Evolutionary conservation across 2,329 filamentous ascomycete genomes (phyloP), one percentile per base, ranked within the genome.

Genomic region (Nannizzia gypsea): DNA sequence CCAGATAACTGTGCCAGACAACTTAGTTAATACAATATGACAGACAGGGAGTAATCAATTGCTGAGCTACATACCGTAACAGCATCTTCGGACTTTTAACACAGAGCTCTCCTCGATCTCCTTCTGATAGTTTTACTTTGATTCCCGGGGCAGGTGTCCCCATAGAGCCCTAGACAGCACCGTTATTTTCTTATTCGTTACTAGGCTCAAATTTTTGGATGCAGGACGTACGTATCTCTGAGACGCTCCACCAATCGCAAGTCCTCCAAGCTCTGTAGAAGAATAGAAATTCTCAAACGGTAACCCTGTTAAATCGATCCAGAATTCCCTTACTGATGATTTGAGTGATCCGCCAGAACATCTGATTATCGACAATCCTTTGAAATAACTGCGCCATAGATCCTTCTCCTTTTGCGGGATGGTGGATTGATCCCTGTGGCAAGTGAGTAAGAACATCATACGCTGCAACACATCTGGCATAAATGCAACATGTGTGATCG

Each of bases 251-350:
- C 31, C 31, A 36, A 36, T 36, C 3, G 31, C 31, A 13, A 13
- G 1, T 36, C 60, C 60, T 40, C 60, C 60, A 46, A 50, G 28
- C 38, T 62, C 60, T 0, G 60, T 59, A 3, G 56, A 36, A n/a
- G 40, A 52, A 22, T 59, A 62, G 9, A n/a, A 50, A 24, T 59
- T 60, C 15, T 36, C n/a, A 15, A 58, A 22, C 22, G 54, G 44
- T 22, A 60, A 2, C 11, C 55, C 28, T 11, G n/a, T 55, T 40
- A 62, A 48, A 15, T 36, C 17, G 24, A 57, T 17, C 61, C 61
- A 62, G 31, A 60, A 58, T 1, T 40, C 17, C 34, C 15, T 20
- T 11, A 40, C 13, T 11, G 22, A 11, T 1, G 22, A 38, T 2
- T 17, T 38, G 5, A 50, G 20, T 1, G 15, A 26, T 2, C 20